phyloP scores from a whole-genome alignment of 768 basidiomycete genomes.

The Daedaleopsis nitida region DNA sequence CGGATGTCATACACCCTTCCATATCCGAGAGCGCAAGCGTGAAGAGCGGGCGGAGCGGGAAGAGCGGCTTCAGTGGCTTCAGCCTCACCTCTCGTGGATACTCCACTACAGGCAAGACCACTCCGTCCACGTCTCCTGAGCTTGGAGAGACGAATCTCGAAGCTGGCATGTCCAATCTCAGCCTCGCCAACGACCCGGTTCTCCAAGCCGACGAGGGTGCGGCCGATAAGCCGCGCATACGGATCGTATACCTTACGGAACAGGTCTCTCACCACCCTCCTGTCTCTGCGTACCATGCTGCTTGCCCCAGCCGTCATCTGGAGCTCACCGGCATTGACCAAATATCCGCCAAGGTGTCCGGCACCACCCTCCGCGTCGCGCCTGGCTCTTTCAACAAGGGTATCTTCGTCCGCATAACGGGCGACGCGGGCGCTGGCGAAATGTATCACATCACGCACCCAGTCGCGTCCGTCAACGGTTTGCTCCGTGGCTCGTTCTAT shows the following conservation, averaged over 20 bases:
- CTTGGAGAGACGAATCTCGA: slow-evolving; percentile 46
- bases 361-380: slow-evolving; percentile 78
- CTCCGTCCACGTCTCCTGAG: slow-evolving; percentile 56
- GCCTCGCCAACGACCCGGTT: slow-evolving; percentile 44
- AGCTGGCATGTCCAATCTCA: slow-evolving; percentile 63
- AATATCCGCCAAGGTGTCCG: slow-evolving; percentile 89
- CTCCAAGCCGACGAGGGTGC: slow-evolving; percentile 37
- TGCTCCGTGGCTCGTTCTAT: slow-evolving; percentile 90
- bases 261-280: slow-evolving; percentile 98
- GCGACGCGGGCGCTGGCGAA: slow-evolving; percentile 76
- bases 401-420: slow-evolving; percentile 77
- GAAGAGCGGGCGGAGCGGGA: slow-evolving; percentile 60
- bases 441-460: slow-evolving; percentile 90
- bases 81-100: slow-evolving; percentile 43
- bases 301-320: slow-evolving; percentile 72
- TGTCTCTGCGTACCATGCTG: slow-evolving; percentile 80
- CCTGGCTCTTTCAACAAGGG: slow-evolving; percentile 90
- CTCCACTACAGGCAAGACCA: slow-evolving; percentile 55
- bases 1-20: slow-evolving; percentile 17
- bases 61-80: slow-evolving; percentile 59
- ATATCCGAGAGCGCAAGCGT: slow-evolving; percentile 54
- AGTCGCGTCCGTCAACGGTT: slow-evolving; percentile 85
- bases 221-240: slow-evolving; percentile 43
- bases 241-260: slow-evolving; percentile 85
- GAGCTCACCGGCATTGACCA: slow-evolving; percentile 87